Evolutionary conservation across 805 yeast genomes (phyloP).

Genomic region (Jamesozyma spencerorum): DNA sequence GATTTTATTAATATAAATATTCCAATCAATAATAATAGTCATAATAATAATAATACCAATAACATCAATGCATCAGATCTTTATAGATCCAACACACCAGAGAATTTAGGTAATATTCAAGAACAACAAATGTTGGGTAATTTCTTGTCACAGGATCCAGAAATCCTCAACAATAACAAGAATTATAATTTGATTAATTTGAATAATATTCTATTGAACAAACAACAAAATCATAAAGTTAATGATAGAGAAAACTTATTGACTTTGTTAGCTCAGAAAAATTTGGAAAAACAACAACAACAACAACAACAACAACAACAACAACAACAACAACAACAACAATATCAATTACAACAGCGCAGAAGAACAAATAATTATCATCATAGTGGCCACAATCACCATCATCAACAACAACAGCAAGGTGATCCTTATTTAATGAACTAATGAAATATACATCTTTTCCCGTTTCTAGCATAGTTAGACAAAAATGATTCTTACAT

Average conservation of each 20-base stretch:
- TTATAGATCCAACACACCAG: constrained; percentile 1
- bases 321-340: neutral
- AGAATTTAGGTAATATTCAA: neutral
- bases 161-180: neutral
- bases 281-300: constrained; percentile 16
- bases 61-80: neutral
- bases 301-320: constrained; percentile 9
- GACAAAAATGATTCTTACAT: neutral
- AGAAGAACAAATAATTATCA: constrained; percentile 4
- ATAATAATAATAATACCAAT: constrained; percentile 1
- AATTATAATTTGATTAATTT: constrained; percentile 1
- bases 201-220: constrained; percentile 7
- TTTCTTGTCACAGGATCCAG: neutral
- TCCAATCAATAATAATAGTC: neutral
- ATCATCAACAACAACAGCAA: constrained; percentile 8
- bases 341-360: neutral
- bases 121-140: constrained; percentile 2
- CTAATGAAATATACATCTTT: neutral
- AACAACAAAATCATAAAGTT: constrained; percentile 2
- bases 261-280: constrained; percentile 15
- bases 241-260: constrained; percentile 14
- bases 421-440: constrained; percentile 17
- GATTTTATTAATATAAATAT: constrained; percentile 8
- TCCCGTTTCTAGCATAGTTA: neutral
- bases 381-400: constrained; percentile 5